Percentiles rank a stretch among this genome's conserved stretches.
Conservation (phyloP, 139 green algal species). For the Closterium sp. region DNA sequence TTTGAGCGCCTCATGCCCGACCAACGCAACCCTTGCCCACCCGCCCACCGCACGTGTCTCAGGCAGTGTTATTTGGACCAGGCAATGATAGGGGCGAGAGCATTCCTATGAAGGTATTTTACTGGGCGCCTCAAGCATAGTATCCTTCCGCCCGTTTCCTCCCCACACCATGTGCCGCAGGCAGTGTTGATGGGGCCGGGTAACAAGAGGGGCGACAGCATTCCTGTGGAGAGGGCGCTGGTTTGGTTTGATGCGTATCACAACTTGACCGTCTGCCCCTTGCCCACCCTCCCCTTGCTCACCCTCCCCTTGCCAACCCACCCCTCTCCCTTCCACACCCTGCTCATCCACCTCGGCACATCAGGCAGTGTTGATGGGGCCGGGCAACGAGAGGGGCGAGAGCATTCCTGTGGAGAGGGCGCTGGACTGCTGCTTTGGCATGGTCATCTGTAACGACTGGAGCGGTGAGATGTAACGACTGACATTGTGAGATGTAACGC, state of each 20-base stretch:
- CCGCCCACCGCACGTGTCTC: neutral
- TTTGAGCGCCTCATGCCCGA: too few relatives aligned
- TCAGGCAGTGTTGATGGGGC: conserved; percentile 67
- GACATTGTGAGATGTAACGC: too few relatives aligned
- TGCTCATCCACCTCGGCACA: too few relatives aligned
- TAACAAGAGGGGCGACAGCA: too few relatives aligned
- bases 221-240: too few relatives aligned
- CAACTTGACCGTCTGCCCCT: neutral
- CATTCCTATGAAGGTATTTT: too few relatives aligned
- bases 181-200: conserved; percentile 38
- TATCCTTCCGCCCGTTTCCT: neutral
- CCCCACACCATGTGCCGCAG: neutral
- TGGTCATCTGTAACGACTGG: conserved; percentile 96
- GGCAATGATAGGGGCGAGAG: too few relatives aligned
- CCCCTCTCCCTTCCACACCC: too few relatives aligned
- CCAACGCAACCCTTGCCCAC: neutral
- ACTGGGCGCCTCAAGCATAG: neutral
- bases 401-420: conserved; percentile 66
- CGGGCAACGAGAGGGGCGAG: conserved; percentile 73
- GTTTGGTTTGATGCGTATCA: too few relatives aligned
- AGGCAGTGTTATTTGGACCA: conserved; percentile 33
- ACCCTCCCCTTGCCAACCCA: too few relatives aligned
- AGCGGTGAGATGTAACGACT: conserved; percentile 22
- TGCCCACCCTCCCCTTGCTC: neutral
- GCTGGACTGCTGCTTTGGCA: conserved; percentile 80